Evolutionary conservation across 202 grass and related monocot species (phyloP), one percentile per base, ranked within the genome.

Genomic region (Dendrocalamus latiflorus): DNA sequence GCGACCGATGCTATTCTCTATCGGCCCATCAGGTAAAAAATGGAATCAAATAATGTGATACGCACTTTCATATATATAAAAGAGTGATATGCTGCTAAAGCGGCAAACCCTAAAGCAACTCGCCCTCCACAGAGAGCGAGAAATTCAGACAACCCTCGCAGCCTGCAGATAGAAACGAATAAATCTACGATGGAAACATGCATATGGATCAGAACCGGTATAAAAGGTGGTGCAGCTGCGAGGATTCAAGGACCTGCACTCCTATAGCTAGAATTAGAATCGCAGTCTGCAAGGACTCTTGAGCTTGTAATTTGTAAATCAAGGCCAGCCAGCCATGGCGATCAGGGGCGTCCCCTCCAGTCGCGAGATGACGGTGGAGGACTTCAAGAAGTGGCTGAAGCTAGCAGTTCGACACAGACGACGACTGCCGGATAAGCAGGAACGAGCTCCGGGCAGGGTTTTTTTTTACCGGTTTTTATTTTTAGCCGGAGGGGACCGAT

Each of bases 341-440:
- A 82, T 91, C 84, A 88, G 81, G 71, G 81, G 86, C 49, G 5
- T 78, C 4, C 41, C 41, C 15, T 70, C 70, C 0, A n/a, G 45
- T 5, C 49, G 61, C 36, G 85, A 74, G 49, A 85, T 92, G 85
- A 89, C 89, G 4, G 6, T 86, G 65, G 85, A 94, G 65, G 85
- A 97, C 53, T 94, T 92, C 85, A 97, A 92, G 73, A 83, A 75
- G 51, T 97, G 94, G 94, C 64, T 97, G 7, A 89, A 83, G 88
- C n/a, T n/a, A n/a, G n/a, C 86, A 90, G 73, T 92, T 97, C 45
- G 92, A 94, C 75, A 33, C 49, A 10, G 83, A 97, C 77, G 68
- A 86, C n/a, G 94, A 94, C 36, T 88, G 92, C n/a, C 20, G 54
- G 68, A 92, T 97, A 67, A 94, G 92, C 88, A 82, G 75, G 67